Conservation (phyloP, 2,329 filamentous ascomycete genomes). For the Paracoccidioides brasiliensis region DNA sequence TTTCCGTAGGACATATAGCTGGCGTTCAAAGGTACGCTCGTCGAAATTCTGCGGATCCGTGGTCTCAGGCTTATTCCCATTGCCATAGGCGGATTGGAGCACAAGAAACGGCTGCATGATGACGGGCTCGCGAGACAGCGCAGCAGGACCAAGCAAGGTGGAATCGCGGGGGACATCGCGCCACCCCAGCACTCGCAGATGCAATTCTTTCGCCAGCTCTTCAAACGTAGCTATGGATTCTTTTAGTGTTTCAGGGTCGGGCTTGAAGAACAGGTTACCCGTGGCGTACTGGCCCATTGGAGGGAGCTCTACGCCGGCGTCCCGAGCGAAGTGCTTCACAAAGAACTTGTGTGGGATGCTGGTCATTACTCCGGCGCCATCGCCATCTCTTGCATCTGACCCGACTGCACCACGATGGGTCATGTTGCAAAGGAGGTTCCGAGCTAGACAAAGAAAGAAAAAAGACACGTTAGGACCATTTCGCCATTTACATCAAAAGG, state of each 20-base stretch:
- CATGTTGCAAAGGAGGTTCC: constrained; percentile 98
- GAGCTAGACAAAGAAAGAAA: constrained; percentile 41
- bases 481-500: not conserved
- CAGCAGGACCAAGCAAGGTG: constrained; percentile 80
- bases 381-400: constrained; percentile 93
- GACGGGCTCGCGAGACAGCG: constrained; percentile 83
- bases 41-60: constrained; percentile 73
- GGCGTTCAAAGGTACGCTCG: constrained; percentile 74
- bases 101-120: constrained; percentile 95
- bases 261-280: constrained; percentile 98
- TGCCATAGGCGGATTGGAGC: constrained; percentile 68
- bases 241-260: constrained; percentile 75
- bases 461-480: constrained; percentile 20
- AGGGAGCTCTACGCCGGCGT: constrained; percentile 77
- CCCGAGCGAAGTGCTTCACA: constrained; percentile 91
- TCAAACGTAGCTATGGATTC: constrained; percentile 89
- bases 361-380: constrained; percentile 98
- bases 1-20: constrained; percentile 90
- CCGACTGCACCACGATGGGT: constrained; percentile 97
- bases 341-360: constrained; percentile 98
- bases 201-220: constrained; percentile 77
- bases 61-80: constrained; percentile 62
- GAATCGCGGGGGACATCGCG: constrained; percentile 91
- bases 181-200: constrained; percentile 87
- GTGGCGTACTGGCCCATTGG: constrained; percentile 87